Evolutionary conservation across 306 rosid species (phyloP).

Genomic region (Inga oerstediana): DNA sequence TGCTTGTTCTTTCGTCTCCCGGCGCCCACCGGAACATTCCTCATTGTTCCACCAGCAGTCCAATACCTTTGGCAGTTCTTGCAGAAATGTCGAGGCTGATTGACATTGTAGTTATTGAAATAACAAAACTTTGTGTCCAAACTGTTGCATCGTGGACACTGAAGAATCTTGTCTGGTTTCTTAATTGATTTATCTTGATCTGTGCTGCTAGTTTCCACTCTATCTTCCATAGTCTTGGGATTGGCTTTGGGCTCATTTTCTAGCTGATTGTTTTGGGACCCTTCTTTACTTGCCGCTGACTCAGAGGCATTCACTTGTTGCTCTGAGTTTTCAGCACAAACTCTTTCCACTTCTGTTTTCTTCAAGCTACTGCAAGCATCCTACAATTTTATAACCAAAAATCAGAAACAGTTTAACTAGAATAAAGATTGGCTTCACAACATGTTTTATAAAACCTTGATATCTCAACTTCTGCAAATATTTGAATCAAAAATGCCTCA

Average conservation of each 20-base stretch:
- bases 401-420: constrained; percentile 17
- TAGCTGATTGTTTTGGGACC: constrained; percentile 16
- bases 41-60: constrained; percentile 86
- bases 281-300: constrained; percentile 35
- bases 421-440: background rate
- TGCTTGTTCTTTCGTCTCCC: constrained; percentile 78
- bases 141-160: constrained; percentile 79
- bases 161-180: constrained; percentile 74
- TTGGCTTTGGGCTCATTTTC: constrained; percentile 31
- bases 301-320: constrained; percentile 35
- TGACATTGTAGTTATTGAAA: constrained; percentile 80
- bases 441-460: background rate
- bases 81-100: constrained; percentile 86
- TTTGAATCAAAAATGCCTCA: background rate
- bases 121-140: constrained; percentile 77
- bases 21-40: constrained; percentile 78
- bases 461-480: background rate
- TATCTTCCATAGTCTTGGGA: constrained; percentile 30
- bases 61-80: constrained; percentile 82
- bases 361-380: constrained; percentile 43
- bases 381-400: constrained; percentile 38
- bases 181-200: constrained; percentile 59
- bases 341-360: constrained; percentile 35
- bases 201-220: constrained; percentile 35
- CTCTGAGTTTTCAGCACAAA: constrained; percentile 37